phyloP scores from a whole-genome alignment of 177 flowering plant genomes.

The Vitis hybrid region DNA sequence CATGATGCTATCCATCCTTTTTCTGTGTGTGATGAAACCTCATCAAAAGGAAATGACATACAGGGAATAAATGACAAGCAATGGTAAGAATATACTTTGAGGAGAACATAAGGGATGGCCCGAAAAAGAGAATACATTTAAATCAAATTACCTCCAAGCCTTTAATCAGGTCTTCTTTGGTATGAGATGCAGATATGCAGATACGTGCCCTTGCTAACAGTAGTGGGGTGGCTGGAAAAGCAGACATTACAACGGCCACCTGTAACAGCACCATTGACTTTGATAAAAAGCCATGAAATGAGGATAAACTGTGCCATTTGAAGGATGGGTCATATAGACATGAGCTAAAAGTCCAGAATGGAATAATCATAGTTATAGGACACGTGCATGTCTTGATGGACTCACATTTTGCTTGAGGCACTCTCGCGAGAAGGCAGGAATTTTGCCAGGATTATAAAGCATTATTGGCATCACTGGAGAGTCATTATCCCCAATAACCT shows the following conservation, averaged over 20 bases:
- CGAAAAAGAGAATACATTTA: no score
- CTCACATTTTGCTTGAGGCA: slow-evolving; percentile 77
- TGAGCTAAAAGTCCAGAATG: no score
- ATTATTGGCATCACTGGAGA: slow-evolving; percentile 99
- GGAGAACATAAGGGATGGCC: no score
- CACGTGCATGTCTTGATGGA: no score
- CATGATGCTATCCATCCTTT: no score
- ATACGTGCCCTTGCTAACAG: slow-evolving; percentile 90
- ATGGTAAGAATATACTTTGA: no score
- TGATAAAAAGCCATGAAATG: not conserved
- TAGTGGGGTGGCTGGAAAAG: slow-evolving; percentile 92
- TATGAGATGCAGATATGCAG: slow-evolving; percentile 91
- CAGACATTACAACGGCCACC: slow-evolving; percentile 94
- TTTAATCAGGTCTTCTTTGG: slow-evolving; percentile 79
- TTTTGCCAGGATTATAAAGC: slow-evolving; percentile 98
- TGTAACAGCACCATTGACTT: slow-evolving; percentile 19
- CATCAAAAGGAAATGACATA: no score
- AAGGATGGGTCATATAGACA: no score
- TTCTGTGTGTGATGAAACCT: no score
- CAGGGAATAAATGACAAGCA: no score
- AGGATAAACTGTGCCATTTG: no score
- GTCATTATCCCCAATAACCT: slow-evolving; percentile 98
- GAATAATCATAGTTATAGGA: no score
- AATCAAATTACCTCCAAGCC: slow-evolving; percentile 60
- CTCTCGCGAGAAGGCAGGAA: slow-evolving; percentile 93